A percentile compares a stretch with the other conserved stretches of the same genome.
Conservation (phyloP, 2,329 filamentous ascomycete genomes). For the Aspergillus ruber region DNA sequence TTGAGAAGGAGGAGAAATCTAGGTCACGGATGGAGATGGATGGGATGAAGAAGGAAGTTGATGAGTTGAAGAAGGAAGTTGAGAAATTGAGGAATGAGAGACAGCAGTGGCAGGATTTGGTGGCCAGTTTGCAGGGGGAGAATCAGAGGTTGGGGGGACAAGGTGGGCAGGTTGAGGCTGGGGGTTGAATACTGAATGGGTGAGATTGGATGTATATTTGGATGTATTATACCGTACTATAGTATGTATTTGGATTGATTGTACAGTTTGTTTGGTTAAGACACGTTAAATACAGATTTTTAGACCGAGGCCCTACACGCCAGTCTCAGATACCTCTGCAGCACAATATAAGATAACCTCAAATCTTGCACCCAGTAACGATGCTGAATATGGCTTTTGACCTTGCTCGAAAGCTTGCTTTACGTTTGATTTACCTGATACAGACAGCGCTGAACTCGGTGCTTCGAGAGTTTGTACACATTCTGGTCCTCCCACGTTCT, state of each 20-base stretch:
- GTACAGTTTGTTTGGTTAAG: not conserved
- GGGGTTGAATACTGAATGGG: not conserved
- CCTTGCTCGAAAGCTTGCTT: no score
- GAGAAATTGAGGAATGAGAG: constrained; percentile 46
- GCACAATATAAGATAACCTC: no score
- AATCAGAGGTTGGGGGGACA: constrained; percentile 44
- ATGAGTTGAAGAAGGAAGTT: constrained; percentile 42
- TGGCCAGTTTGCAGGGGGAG: constrained; percentile 52
- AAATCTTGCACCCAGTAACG: no score
- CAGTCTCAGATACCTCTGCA: no score
- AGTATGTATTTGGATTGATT: not conserved
- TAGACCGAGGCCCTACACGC: no score
- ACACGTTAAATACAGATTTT: no score
- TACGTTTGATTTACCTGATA: no score
- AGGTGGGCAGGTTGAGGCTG: constrained; percentile 8
- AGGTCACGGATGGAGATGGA: constrained; percentile 39
- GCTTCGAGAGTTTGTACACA: no score
- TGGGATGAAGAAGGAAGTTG: constrained; percentile 42
- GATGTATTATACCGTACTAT: no score
- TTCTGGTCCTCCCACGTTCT: no score
- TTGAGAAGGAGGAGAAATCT: constrained; percentile 38
- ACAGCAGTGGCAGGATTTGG: constrained; percentile 43
- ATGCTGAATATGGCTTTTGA: no score
- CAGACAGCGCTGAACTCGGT: no score
- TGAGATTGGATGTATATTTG: not conserved